Evolutionary conservation across 176 grass and related monocot genomes (phyloP).

Genomic region (Zea luxurians): DNA sequence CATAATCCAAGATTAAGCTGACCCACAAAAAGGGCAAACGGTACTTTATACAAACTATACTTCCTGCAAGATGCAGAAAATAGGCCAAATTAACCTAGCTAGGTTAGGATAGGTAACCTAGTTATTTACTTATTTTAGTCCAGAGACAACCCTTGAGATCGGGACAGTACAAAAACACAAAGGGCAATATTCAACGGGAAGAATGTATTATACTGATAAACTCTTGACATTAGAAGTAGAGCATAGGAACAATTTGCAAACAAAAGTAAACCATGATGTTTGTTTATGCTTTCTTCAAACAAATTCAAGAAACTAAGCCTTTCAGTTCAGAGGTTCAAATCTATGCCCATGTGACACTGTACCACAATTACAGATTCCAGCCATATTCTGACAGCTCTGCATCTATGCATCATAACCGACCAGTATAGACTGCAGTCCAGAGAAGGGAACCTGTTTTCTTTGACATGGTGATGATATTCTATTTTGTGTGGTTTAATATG

Average conservation of each 20-base stretch:
- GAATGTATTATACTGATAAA: neutral
- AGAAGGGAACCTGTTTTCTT: neutral
- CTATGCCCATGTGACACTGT: neutral
- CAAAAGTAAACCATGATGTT: conserved; percentile 2
- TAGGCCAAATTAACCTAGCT: neutral
- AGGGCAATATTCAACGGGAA: conserved; percentile 21
- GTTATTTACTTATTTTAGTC: conserved; percentile 25
- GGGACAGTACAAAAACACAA: neutral
- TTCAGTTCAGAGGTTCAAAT: neutral
- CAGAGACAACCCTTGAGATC: neutral
- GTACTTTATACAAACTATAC: conserved; percentile 2
- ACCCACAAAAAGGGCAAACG: neutral
- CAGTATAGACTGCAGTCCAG: conserved; percentile 5
- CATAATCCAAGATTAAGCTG: conserved; percentile 14
- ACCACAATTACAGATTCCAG: neutral
- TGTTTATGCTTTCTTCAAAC: neutral
- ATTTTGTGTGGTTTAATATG: neutral
- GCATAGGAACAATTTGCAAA: neutral
- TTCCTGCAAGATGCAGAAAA: conserved; percentile 28
- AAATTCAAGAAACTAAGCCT: neutral
- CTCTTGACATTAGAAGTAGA: neutral
- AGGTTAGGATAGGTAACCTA: conserved; percentile 8
- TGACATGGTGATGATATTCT: neutral
- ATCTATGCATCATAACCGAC: neutral
- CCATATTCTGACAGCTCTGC: neutral